A percentile compares a stretch with the other conserved stretches of the same genome.
phyloP scores from a whole-genome alignment of 768 basidiomycete genomes.

The Podaxis rugospora region DNA sequence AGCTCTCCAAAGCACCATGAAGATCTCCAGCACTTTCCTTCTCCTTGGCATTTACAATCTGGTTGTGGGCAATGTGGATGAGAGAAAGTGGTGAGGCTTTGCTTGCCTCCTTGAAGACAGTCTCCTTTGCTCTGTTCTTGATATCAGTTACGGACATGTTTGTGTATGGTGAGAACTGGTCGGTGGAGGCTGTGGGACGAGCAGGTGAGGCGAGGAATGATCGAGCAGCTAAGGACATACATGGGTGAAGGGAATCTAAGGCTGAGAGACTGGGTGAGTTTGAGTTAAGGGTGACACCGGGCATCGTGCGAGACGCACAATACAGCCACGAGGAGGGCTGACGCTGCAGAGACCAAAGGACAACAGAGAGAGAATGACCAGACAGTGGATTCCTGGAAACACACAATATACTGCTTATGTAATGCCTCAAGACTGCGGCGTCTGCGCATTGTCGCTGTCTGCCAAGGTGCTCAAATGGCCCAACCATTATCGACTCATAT shows the following conservation, averaged over 20 bases:
- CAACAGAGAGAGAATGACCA: background rate
- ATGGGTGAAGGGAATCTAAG: slow-evolving; percentile 2
- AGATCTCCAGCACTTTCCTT: slow-evolving; percentile 57
- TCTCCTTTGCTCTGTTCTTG: slow-evolving; percentile 39
- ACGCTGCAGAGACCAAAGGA: background rate
- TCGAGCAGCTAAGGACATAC: background rate
- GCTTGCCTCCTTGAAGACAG: slow-evolving; percentile 46
- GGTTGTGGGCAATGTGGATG: slow-evolving; percentile 57
- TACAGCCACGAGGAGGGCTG: background rate
- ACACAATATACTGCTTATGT: background rate
- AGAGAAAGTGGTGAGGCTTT: slow-evolving; percentile 59
- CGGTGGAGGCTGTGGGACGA: slow-evolving; percentile 12
- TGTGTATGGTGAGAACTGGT: slow-evolving; percentile 23
- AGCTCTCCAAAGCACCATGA: slow-evolving; percentile 53
- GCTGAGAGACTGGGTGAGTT: slow-evolving; percentile 17
- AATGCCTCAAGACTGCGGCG: background rate
- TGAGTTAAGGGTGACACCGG: slow-evolving; percentile 23
- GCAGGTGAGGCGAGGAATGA: background rate
- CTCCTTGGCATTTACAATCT: slow-evolving; percentile 47
- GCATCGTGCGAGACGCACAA: slow-evolving; percentile 16
- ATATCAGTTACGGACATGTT: slow-evolving; percentile 38
- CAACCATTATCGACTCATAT: too few species aligned
- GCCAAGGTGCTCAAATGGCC: too few species aligned
- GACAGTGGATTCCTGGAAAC: background rate
- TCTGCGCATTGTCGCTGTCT: background rate